Conservation (phyloP, 1,284 basidiomycete genomes). For the Cryptococcus sp. region DNA sequence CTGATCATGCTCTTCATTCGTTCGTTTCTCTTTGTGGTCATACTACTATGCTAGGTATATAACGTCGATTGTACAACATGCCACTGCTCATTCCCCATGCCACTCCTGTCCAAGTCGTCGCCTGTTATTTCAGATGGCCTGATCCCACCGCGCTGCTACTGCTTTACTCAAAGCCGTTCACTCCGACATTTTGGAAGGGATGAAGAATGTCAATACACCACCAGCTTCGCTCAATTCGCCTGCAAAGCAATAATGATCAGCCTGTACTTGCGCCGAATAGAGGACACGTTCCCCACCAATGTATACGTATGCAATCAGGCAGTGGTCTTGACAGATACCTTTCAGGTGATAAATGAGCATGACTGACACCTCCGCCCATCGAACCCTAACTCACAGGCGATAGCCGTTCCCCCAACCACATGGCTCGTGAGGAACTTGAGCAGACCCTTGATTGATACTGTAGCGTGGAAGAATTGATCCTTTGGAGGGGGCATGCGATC, state of each 20-base stretch:
- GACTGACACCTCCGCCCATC: background rate
- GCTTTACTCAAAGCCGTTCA: constrained; percentile 1
- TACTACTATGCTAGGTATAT: background rate
- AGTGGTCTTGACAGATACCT: constrained; percentile 84
- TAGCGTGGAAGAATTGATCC: constrained; percentile 65
- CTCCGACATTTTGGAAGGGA: constrained; percentile 59
- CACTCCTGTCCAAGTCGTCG: background rate
- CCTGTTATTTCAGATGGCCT: background rate
- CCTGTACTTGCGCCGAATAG: background rate
- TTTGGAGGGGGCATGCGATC: constrained; percentile 55
- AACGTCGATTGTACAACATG: background rate
- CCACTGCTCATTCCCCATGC: background rate
- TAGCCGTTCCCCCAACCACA: constrained; percentile 79
- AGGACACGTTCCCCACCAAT: constrained; percentile 58
- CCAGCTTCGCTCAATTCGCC: constrained; percentile 75
- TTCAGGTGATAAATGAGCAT: background rate
- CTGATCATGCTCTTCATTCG: background rate
- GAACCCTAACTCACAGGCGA: constrained; percentile 66
- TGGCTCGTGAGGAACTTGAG: constrained; percentile 81
- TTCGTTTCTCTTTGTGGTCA: no score
- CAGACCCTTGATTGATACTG: constrained; percentile 73
- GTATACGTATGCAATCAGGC: constrained; percentile 86
- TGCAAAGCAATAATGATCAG: constrained; percentile 10
- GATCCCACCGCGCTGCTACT: background rate
- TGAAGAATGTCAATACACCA: constrained; percentile 85